These are phyloP conservation scores for Ascoidea rubescens DNA, from an alignment of 805 yeast genomes.

Conservation along the genomic window DNA sequence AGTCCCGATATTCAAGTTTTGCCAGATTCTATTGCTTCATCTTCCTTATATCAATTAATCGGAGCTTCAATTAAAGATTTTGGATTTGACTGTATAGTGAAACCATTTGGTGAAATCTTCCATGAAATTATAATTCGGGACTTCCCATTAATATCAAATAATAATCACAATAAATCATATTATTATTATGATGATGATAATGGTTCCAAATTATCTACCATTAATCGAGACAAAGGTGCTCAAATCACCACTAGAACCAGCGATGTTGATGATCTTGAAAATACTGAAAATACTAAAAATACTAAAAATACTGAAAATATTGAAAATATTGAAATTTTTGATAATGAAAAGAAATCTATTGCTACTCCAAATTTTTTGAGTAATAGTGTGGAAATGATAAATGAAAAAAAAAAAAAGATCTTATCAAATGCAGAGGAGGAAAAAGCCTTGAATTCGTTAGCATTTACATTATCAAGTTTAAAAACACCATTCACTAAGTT, in stretches of 20 bases:
- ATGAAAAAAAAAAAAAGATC: constrained; percentile 5
- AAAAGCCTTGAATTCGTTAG: background rate
- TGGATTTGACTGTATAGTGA: constrained; percentile 61
- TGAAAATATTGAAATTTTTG: background rate
- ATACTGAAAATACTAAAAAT: background rate
- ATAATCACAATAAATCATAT: constrained; percentile 15
- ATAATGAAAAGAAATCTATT: background rate
- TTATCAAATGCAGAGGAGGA: constrained; percentile 12
- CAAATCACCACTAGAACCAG: constrained; percentile 9
- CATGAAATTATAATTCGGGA: constrained; percentile 46
- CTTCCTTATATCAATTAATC: constrained; percentile 40
- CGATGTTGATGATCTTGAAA: background rate
- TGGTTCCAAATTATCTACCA: constrained; percentile 1
- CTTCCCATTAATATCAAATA: constrained; percentile 47
- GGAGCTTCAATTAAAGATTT: constrained; percentile 69
- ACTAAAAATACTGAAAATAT: background rate
- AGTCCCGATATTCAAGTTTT: constrained; percentile 13
- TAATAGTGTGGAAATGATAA: constrained; percentile 17
- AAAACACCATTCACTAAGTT: constrained; percentile 17
- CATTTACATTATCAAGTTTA: constrained; percentile 13
- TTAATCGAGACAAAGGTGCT: background rate
- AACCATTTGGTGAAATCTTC: constrained; percentile 54
- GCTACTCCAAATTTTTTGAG: constrained; percentile 14
- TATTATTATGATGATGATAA: constrained; percentile 13
- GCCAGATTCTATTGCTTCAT: constrained; percentile 36